phyloP scores from a whole-genome alignment of 805 yeast genomes.

The Teunomyces pallodes region DNA sequence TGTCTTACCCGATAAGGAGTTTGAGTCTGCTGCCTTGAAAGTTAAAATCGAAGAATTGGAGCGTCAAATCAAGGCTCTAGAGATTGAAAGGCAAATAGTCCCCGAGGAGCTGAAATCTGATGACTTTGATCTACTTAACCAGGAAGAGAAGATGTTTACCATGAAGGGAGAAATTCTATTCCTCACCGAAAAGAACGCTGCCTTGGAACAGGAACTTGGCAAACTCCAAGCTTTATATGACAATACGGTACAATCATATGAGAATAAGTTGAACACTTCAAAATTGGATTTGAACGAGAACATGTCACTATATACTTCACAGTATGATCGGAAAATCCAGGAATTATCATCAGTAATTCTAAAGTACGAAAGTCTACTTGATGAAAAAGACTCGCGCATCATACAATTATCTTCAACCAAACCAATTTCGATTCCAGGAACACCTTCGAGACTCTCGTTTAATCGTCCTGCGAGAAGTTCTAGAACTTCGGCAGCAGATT shows the following conservation, averaged over 20 bases:
- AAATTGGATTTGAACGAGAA: slow-evolving; percentile 28
- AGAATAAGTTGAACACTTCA: slow-evolving; percentile 19
- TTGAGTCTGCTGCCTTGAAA: slow-evolving; percentile 18
- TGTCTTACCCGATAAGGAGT: slow-evolving; percentile 21
- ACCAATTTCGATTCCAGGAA: slow-evolving; percentile 36
- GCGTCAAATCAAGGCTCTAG: not conserved
- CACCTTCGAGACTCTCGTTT: slow-evolving; percentile 3
- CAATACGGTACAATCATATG: slow-evolving; percentile 15
- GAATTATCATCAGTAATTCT: slow-evolving; percentile 28
- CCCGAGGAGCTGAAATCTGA: not conserved
- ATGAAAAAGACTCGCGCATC: slow-evolving; percentile 35
- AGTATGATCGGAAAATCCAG: slow-evolving; percentile 34
- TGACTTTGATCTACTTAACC: not conserved
- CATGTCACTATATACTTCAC: slow-evolving; percentile 20
- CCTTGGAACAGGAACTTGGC: slow-evolving; percentile 16
- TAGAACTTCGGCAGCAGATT: not conserved
- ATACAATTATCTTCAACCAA: slow-evolving; percentile 34
- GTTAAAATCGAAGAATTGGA: slow-evolving; percentile 12
- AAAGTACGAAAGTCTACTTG: slow-evolving; percentile 34
- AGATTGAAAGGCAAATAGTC: not conserved
- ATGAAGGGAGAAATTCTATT: slow-evolving; percentile 16
- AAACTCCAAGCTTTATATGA: slow-evolving; percentile 14
- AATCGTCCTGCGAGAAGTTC: not conserved
- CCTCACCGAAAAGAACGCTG: slow-evolving; percentile 18
- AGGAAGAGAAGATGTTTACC: slow-evolving; percentile 10